Percentiles rank a stretch among this genome's conserved stretches.
Conservation (phyloP, 148 eudicot species). For the Vaccinium myrtillus region DNA sequence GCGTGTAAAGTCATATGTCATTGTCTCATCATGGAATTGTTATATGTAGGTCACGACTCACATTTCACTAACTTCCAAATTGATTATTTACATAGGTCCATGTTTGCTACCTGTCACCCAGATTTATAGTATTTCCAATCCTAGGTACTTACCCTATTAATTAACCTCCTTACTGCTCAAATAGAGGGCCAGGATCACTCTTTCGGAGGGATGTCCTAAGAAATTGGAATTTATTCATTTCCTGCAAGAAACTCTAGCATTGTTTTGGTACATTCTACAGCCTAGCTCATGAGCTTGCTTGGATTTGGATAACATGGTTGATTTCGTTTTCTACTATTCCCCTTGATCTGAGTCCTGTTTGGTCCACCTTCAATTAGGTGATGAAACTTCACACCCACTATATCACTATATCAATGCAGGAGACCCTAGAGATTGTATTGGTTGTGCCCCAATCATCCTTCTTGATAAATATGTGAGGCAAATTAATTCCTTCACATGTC, state of each 20-base stretch:
- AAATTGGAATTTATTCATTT: background rate
- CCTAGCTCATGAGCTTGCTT: background rate
- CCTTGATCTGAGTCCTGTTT: background rate
- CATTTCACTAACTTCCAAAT: background rate
- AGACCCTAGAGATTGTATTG: background rate
- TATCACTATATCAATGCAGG: background rate
- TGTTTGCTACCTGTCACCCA: background rate
- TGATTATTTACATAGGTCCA: background rate
- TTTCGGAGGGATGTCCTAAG: background rate
- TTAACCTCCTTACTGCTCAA: background rate
- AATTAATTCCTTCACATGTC: background rate
- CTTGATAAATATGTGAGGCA: background rate
- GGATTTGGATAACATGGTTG: background rate
- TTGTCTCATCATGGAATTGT: background rate
- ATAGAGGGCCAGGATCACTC: background rate
- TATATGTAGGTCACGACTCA: background rate
- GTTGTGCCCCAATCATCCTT: background rate
- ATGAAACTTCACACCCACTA: background rate
- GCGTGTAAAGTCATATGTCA: background rate
- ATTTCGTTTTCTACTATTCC: background rate
- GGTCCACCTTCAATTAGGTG: slow-evolving; percentile 3
- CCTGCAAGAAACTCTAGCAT: background rate
- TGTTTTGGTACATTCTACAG: background rate
- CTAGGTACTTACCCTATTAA: background rate
- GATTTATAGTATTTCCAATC: background rate